Percentiles rank a stretch among this genome's conserved stretches.
Evolutionary conservation across 1,139 yeast species (phyloP).

Genomic region (Debaryomyces sp.): DNA sequence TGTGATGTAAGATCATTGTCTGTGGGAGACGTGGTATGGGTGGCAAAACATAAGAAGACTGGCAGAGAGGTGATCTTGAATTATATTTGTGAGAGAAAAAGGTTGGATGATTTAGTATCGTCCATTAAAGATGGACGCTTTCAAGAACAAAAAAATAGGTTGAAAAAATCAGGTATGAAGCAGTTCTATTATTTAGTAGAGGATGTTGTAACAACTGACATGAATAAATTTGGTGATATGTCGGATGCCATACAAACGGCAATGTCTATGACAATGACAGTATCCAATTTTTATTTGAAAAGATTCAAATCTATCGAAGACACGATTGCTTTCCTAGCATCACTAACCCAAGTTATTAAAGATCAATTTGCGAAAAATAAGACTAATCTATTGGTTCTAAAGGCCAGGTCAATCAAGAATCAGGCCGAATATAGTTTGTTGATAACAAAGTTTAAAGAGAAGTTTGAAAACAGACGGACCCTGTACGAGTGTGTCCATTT

Average conservation of each 20-base stretch:
- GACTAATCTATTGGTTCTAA: constrained; percentile 46
- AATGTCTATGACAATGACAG: constrained; percentile 69
- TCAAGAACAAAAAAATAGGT: constrained; percentile 79
- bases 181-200: constrained; percentile 83
- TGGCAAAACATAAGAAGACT: constrained; percentile 66
- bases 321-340: constrained; percentile 65
- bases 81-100: constrained; percentile 82
- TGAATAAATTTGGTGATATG: constrained; percentile 42
- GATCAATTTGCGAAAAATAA: constrained; percentile 32
- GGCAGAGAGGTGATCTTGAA: constrained; percentile 71
- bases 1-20: constrained; percentile 63
- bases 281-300: constrained; percentile 66
- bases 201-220: constrained; percentile 55
- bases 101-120: constrained; percentile 80
- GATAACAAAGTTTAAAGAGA: constrained; percentile 42
- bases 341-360: constrained; percentile 55
- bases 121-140: constrained; percentile 90
- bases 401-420: constrained; percentile 50
- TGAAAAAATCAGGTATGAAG: constrained; percentile 66
- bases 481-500: constrained; percentile 60
- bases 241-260: constrained; percentile 75
- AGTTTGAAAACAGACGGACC: constrained; percentile 35
- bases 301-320: constrained; percentile 75
- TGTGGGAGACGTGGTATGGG: constrained; percentile 90
- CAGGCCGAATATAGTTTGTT: constrained; percentile 55